Base-by-base conservation (phyloP, 345 rosid species). In the Euclidium syriacum region DNA sequence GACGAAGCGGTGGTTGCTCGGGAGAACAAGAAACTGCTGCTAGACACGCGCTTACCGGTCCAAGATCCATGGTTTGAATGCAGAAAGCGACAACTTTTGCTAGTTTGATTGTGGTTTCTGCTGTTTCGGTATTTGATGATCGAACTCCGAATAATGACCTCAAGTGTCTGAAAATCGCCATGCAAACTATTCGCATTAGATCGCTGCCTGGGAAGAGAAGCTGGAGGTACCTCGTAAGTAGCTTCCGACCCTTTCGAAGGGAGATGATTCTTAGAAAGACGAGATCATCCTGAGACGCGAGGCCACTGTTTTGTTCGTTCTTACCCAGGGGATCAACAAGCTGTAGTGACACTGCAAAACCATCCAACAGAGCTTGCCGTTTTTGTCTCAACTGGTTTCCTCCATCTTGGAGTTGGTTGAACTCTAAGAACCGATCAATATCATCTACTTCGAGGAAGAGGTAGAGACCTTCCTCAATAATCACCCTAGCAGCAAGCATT, bases 401-500 rank as follows among this genome's bases (percentile, higher is more conserved):
- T 64, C 94, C 89, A 70, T 91, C 95, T 53, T 67, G 92, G 42
- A 73, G 70, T 76, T 86, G 94, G 73, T 85, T 88, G 77, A 88
- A 86, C 71, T 79, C 83, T 17, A 88, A 62, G 50, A 79, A 83
- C 20, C 98, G 85, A 46, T 91, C 98, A 52, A 91, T 85, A 76
- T 88, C 98, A 75, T 85, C 92, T 42, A 91, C 85, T 62, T 88
- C 94, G 52, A 88, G 88, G 38, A 91, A 91, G 20, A 88, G 94
- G 76, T 78, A 86, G 23, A 88, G 78, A 55, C 94, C 90, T 68
- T 92, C 95, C 78, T 92, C 98, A 57, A 88, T 88, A 14, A 81
- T 71, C 51, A 92, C 90, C 77, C 96, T 85, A 49, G 96, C 96
- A 23, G 92, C 98, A 78, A 88, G 96, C 95, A 92, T 80, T 2